Conservation (phyloP, 306 rosid genomes). For the Myrica gale region DNA sequence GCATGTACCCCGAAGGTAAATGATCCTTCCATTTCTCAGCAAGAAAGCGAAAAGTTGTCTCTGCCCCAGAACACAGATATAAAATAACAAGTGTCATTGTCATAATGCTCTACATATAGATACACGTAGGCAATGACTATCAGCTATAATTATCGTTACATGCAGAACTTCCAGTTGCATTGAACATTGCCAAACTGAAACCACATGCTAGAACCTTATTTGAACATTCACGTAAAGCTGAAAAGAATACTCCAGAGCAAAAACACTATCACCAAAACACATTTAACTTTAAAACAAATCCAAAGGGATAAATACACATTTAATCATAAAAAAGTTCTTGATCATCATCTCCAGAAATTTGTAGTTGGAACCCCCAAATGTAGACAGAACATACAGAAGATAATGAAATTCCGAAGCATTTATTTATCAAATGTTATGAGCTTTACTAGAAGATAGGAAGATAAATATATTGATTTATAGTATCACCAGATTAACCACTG, state of each 20-base stretch:
- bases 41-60: slow-evolving; percentile 77
- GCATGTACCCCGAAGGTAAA: slow-evolving; percentile 59
- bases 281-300: background rate
- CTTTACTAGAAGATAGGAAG: background rate
- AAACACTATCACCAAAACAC: background rate
- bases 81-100: background rate
- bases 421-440: background rate
- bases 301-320: background rate
- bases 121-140: background rate
- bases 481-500: background rate
- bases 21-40: slow-evolving; percentile 86
- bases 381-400: background rate
- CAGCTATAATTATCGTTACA: background rate
- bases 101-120: too few species aligned
- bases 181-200: background rate
- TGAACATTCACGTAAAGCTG: background rate
- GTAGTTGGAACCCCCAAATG: background rate
- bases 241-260: background rate
- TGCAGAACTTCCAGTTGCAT: background rate
- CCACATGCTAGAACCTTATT: background rate
- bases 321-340: background rate
- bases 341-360: background rate
- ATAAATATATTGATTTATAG: background rate
- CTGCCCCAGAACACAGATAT: slow-evolving; percentile 38
- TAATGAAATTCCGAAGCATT: background rate